Base-by-base conservation (phyloP, 306 rosid species). In the Vigna trinervia region DNA sequence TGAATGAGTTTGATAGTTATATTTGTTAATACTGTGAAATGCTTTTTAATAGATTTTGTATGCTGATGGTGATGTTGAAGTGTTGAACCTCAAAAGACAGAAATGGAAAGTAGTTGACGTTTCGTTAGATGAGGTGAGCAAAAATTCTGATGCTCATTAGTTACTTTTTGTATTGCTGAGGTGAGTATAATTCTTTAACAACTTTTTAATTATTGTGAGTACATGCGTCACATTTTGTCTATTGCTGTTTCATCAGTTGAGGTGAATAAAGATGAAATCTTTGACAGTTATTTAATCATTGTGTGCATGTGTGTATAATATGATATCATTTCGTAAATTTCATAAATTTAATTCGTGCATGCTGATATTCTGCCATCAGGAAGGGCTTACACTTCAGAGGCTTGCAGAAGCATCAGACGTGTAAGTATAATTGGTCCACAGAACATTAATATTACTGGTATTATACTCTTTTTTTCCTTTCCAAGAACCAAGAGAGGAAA, bases 1-100 rank as follows among this genome's bases (percentile, higher is more conserved):
- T 62, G 8, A 52, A 28, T 41, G 45, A 46, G 38, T 13, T 39
- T 30, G 9, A 66, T 48, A 39, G 69, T 71, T 46, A 53, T 69
- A 10, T 45, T 20, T 64, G 38, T 81, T 59, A 26, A 32, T 62
- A 56, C 68, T 79, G 75, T 50, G 12, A 19, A 66, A 72, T 61
- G 32, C 23, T 64, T 51, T 77, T 75, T 12, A 51, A 74, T 50
- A 91, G 98, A 83, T 91, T 77, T 50, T 68, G 58, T 93, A 93
- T 48, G 72, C 8, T 39, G 98, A 91, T 39, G 97, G 94, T 1
- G 91, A 88, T 32, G 76, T 56, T 41, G 97, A 93, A 85, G 58
- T 47, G 10, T 68, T 93, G 71, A 84, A 88, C 86, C 90, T 93
- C 39, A 75, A 77, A 79, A 86, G 53, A 82, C 83, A 93, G 80